phyloP scores from a whole-genome alignment of 1,284 basidiomycete species.

The Cutaneotrichosporon cutaneum region DNA sequence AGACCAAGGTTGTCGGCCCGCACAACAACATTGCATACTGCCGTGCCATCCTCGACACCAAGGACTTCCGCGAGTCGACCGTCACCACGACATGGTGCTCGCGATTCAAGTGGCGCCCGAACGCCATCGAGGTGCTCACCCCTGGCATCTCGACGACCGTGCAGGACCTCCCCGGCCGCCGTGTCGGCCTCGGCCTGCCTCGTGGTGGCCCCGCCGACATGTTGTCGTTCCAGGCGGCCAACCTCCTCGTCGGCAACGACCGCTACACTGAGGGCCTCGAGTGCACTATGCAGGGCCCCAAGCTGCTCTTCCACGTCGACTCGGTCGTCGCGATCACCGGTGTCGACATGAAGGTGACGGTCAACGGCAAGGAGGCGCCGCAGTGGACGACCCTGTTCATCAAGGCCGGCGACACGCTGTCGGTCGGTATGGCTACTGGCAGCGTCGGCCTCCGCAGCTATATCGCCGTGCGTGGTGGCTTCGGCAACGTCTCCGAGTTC shows the following conservation, averaged over 20 bases:
- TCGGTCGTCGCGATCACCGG: slow-evolving; percentile 63
- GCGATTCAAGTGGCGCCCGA: slow-evolving; percentile 37
- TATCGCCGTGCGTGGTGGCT: slow-evolving; percentile 62
- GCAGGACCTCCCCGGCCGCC: slow-evolving; percentile 65
- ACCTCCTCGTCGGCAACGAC: slow-evolving; percentile 63
- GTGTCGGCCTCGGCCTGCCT: slow-evolving; percentile 63
- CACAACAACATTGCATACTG: slow-evolving; percentile 63
- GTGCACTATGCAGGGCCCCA: slow-evolving; percentile 51
- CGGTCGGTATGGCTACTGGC: slow-evolving; percentile 47
- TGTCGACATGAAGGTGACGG: slow-evolving; percentile 54
- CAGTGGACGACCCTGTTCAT: slow-evolving; percentile 61
- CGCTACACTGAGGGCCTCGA: slow-evolving; percentile 62
- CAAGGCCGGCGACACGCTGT: slow-evolving; percentile 56
- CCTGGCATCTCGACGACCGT: slow-evolving; percentile 63
- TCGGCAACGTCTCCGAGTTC: slow-evolving; percentile 60
- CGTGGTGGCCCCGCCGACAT: slow-evolving; percentile 68
- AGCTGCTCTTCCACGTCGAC: slow-evolving; percentile 57
- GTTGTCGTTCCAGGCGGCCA: slow-evolving; percentile 62
- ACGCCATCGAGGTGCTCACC: slow-evolving; percentile 61
- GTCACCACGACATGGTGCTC: slow-evolving; percentile 61
- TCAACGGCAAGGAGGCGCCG: slow-evolving; percentile 54
- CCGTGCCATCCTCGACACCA: slow-evolving; percentile 54
- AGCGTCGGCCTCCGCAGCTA: slow-evolving; percentile 61
- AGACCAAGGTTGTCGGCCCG: slow-evolving; percentile 57
- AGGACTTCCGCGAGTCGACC: slow-evolving; percentile 56